A percentile compares a stretch with the other conserved stretches of the same genome.
These are phyloP conservation scores for Microcyclosporella mali DNA, from an alignment of 2,329 filamentous ascomycete genomes.

Conservation along the genomic window DNA sequence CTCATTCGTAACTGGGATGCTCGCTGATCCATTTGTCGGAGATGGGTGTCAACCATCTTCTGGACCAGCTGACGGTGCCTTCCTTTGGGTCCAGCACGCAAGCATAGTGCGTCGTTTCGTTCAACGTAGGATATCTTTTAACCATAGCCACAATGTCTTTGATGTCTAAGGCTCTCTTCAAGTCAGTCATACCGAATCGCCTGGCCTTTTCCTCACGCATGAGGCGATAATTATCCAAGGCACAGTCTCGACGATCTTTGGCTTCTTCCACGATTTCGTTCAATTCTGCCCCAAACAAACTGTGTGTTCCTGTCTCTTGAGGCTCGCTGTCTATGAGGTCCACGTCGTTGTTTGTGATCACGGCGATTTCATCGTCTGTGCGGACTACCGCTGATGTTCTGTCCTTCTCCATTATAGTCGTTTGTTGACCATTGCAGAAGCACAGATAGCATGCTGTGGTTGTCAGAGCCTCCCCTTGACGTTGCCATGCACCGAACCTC, in stretches of 20 bases:
- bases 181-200: slow-evolving; percentile 9
- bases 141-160: slow-evolving; percentile 45
- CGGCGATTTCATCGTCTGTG: slow-evolving; percentile 47
- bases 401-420: slow-evolving; percentile 53
- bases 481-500: slow-evolving; percentile 23
- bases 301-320: slow-evolving; percentile 9
- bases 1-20: slow-evolving; percentile 7
- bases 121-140: slow-evolving; percentile 47
- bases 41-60: slow-evolving; percentile 18
- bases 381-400: slow-evolving; percentile 40
- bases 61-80: slow-evolving; percentile 17
- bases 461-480: slow-evolving; percentile 23
- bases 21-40: slow-evolving; percentile 16
- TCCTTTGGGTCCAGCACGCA: slow-evolving; percentile 50
- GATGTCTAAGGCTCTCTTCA: slow-evolving; percentile 27
- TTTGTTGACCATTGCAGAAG: slow-evolving; percentile 46
- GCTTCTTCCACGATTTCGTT: slow-evolving; percentile 32
- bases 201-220: slow-evolving; percentile 6
- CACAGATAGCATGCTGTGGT: slow-evolving; percentile 54
- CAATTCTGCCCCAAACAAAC: slow-evolving; percentile 7
- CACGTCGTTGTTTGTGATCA: slow-evolving; percentile 45
- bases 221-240: slow-evolving; percentile 27
- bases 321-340: slow-evolving; percentile 18
- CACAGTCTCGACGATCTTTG: slow-evolving; percentile 29
- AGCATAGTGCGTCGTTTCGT: slow-evolving; percentile 54